Conservation (phyloP, 164 flowering plant species). For the Echeveria elegans region DNA sequence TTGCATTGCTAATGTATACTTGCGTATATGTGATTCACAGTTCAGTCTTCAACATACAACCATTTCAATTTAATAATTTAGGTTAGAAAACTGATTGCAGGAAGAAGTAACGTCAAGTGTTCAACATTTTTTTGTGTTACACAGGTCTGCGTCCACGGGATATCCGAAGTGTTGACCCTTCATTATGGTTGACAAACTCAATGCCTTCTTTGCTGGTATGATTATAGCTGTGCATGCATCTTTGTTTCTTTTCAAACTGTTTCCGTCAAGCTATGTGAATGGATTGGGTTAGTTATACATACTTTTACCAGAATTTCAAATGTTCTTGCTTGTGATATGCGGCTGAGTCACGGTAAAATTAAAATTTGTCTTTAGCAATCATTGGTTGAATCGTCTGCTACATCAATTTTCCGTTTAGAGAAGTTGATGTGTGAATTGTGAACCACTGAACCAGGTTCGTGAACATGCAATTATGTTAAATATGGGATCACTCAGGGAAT, state of each 20-base stretch:
- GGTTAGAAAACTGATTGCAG: neutral
- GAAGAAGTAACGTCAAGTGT: neutral
- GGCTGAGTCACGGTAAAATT: too few relatives aligned
- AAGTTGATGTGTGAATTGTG: too few relatives aligned
- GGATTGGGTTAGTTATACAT: too few relatives aligned
- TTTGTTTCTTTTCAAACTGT: neutral
- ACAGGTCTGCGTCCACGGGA: constrained; percentile 96
- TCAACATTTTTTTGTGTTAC: neutral
- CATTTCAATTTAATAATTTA: neutral
- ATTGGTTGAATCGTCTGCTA: too few relatives aligned
- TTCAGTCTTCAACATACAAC: neutral
- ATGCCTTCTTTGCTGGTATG: constrained; percentile 87
- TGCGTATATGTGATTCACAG: neutral
- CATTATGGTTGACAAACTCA: constrained; percentile 87
- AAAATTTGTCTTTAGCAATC: too few relatives aligned
- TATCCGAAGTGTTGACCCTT: constrained; percentile 90
- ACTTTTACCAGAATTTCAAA: too few relatives aligned
- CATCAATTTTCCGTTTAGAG: too few relatives aligned
- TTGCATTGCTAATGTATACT: too few relatives aligned
- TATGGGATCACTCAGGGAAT: constrained; percentile 80
- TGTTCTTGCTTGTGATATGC: too few relatives aligned
- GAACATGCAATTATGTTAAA: constrained; percentile 86
- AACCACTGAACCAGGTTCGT: constrained; percentile 63
- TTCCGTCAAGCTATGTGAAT: neutral
- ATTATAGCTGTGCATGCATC: neutral